phyloP scores from a whole-genome alignment of 106 monocot genomes.

The Acanthochlamys bracteata region DNA sequence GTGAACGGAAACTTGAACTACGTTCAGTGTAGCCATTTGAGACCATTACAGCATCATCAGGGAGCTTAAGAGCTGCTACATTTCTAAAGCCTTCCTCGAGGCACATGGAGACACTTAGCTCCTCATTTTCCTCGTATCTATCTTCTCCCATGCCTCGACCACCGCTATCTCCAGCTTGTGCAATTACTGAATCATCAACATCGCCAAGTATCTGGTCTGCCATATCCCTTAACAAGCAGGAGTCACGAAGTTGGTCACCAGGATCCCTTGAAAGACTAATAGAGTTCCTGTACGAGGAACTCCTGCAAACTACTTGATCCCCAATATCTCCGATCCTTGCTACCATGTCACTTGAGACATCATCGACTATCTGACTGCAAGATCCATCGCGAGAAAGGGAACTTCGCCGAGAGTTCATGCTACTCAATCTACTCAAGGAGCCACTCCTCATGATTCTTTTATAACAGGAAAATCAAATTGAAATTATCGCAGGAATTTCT shows the following conservation, averaged over 20 bases:
- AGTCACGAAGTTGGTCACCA: slow-evolving; percentile 30
- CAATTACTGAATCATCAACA: slow-evolving; percentile 31
- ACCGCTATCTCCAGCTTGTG: slow-evolving; percentile 53
- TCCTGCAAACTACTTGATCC: background rate
- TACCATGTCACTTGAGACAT: background rate
- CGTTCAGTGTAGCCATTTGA: background rate
- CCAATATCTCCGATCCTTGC: background rate
- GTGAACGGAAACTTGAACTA: background rate
- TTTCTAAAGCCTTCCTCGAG: slow-evolving; percentile 9
- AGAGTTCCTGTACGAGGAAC: slow-evolving; percentile 23
- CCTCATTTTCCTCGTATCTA: slow-evolving; percentile 3
- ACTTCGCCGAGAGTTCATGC: background rate
- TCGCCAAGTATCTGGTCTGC: slow-evolving; percentile 36
- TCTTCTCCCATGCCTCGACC: slow-evolving; percentile 23
- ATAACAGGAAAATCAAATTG: background rate
- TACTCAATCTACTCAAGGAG: slow-evolving; percentile 21
- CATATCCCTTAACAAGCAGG: slow-evolving; percentile 30
- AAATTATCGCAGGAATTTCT: too few relatives aligned
- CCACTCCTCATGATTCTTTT: background rate
- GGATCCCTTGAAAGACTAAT: slow-evolving; percentile 24
- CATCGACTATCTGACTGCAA: background rate
- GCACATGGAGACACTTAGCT: background rate
- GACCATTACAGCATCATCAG: slow-evolving; percentile 9
- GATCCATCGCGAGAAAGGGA: background rate
- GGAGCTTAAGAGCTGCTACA: slow-evolving; percentile 3